Evolutionary conservation across 345 rosid species (phyloP).

Genomic region (Psidium friedrichsthalianum): DNA sequence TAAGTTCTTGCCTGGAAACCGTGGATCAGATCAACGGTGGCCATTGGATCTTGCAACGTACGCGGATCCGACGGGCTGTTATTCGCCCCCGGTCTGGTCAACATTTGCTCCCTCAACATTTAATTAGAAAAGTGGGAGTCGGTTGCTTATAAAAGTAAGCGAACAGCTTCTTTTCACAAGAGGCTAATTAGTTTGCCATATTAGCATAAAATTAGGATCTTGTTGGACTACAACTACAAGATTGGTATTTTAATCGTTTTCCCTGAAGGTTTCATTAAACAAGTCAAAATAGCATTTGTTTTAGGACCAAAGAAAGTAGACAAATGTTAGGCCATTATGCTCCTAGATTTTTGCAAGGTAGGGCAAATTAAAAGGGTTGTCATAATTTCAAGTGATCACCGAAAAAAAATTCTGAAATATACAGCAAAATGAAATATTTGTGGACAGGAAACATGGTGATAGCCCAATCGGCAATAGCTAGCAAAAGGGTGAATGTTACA

Average conservation of each 20-base stretch:
- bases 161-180: not conserved
- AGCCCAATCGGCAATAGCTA: not conserved
- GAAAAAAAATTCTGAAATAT: not conserved
- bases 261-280: not conserved
- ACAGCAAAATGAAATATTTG: not conserved
- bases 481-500: not conserved
- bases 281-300: not conserved
- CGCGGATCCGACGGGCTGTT: not conserved
- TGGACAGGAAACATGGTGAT: not conserved
- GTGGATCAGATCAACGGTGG: not conserved
- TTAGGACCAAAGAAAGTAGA: not conserved
- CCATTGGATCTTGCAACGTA: not conserved
- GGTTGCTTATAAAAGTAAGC: not conserved
- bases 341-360: not conserved
- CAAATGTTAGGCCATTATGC: not conserved
- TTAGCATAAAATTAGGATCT: not conserved
- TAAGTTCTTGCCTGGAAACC: not conserved
- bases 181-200: not conserved
- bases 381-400: not conserved
- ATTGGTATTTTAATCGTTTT: not conserved
- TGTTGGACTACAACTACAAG: not conserved
- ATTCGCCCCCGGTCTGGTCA: not conserved
- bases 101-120: not conserved
- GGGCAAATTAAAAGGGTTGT: not conserved
- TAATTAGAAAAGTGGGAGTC: not conserved